Conservation (phyloP, 1,284 basidiomycete genomes). For the Ceratobasidium sp. region DNA sequence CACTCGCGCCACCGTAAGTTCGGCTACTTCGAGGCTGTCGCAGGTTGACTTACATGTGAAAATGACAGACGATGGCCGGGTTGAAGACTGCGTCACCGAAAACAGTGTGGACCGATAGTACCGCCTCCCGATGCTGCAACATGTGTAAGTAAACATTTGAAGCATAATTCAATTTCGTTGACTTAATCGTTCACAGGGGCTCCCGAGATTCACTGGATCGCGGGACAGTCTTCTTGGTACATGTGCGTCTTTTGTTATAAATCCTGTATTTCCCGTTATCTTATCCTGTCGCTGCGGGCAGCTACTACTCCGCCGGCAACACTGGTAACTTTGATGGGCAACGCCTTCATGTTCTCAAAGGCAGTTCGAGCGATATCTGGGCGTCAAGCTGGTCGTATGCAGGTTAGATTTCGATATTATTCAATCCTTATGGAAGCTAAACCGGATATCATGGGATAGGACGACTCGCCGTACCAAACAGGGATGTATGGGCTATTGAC, state of each 20-base stretch:
- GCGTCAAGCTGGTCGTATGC: constrained; percentile 31
- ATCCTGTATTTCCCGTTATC: background rate
- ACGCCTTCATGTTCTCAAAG: constrained; percentile 21
- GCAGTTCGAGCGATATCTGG: constrained; percentile 36
- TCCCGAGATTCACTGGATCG: constrained; percentile 45
- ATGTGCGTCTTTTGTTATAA: constrained; percentile 25
- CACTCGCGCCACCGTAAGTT: constrained; percentile 54
- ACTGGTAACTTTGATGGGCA: background rate
- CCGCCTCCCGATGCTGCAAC: constrained; percentile 61
- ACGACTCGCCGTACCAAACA: background rate
- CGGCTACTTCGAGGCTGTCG: no score
- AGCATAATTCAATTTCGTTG: no score
- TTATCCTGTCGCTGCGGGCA: background rate
- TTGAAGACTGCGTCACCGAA: constrained; percentile 61
- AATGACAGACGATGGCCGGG: constrained; percentile 55
- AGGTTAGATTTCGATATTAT: background rate
- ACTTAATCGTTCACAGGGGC: constrained; percentile 31
- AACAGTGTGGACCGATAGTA: constrained; percentile 59
- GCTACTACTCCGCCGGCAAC: constrained; percentile 30
- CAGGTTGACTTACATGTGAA: no score
- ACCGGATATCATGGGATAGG: background rate
- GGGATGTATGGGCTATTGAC: constrained; percentile 21
- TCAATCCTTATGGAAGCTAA: background rate
- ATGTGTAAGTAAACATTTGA: constrained; percentile 53
- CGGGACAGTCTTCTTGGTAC: constrained; percentile 29